Base-by-base conservation (phyloP, 192 early-diverging fungal genomes). In the Fimicolochytrium jonesii region DNA sequence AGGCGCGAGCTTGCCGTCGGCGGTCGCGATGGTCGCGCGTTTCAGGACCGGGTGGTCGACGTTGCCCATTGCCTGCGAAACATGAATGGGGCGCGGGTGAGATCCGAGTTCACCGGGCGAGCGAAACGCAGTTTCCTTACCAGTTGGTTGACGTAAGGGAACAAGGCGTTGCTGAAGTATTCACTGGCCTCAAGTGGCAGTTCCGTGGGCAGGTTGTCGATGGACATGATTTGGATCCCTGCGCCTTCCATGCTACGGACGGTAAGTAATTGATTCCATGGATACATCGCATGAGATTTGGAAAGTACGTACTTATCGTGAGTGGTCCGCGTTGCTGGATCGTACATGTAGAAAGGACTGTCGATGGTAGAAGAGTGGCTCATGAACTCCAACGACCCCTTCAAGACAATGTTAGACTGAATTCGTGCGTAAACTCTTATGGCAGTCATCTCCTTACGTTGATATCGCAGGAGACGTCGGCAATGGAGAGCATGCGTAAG, bases 161-260 rank as follows among this genome's bases (percentile, higher is more conserved):
- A 87, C 13, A 98, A 74, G 6, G 90, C 78, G 53, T 89, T 82
- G 59, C 90, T 88, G 75, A 98, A 98, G 73, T 91, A 89, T 68
- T 92, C 77, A 70, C 92, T 94, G 30, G 93, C 91, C 64, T 97
- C 94, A 20, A 95, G 68, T 4, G 96, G 96, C 59, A 98, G 77
- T 75, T 98, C 96, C 2, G 96, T 91, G 1, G 96, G 96, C 35
- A 98, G 72, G 65, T 95, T 98, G 65, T 98, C 96, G 32, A 98
- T 91, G 6, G 92, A 92, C 86, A 96, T 93, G 72, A 98, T 91
- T 68, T 95, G 92, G n/a, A 94, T 84, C 31, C 96, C 96, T 3
- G 75, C 69, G 20, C 79, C 86, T 59, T 91, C 89, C 23, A 86
- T 77, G 57, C 84, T 81, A 57, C 28, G n/a, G 20, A 34, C 35